These are phyloP conservation scores for Fusarium torreyae DNA, from an alignment of 2,329 filamentous ascomycete genomes.

Conservation along the genomic window DNA sequence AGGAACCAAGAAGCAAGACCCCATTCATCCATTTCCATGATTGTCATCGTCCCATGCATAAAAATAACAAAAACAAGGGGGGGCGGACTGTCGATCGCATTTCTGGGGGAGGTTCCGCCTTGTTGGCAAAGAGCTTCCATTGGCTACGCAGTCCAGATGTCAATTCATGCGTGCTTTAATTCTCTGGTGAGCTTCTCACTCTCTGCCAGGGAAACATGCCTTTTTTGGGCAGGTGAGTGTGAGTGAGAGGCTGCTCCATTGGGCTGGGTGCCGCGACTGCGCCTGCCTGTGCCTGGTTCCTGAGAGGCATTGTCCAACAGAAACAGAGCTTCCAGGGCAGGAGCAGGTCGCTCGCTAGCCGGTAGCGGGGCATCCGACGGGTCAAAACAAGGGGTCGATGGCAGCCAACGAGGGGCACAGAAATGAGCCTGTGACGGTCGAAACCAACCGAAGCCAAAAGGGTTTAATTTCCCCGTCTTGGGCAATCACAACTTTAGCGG, in stretches of 20 bases:
- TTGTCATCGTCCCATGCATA: constrained; percentile 13
- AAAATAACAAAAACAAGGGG: constrained; percentile 30
- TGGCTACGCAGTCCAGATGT: constrained; percentile 1
- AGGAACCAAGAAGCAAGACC: constrained; percentile 24
- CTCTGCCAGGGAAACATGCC: constrained; percentile 15
- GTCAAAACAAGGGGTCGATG: constrained; percentile 25
- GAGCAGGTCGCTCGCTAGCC: constrained; percentile 8
- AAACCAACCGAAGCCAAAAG: constrained; percentile 19
- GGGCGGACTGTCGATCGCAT: constrained; percentile 34
- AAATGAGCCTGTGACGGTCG: constrained; percentile 20
- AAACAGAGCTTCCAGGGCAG: constrained; percentile 3
- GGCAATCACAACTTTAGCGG: constrained; percentile 16
- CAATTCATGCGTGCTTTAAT: constrained; percentile 7
- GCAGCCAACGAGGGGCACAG: constrained; percentile 19
- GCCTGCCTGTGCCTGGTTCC: constrained; percentile 8
- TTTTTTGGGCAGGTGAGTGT: constrained; percentile 36
- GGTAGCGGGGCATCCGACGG: constrained; percentile 25
- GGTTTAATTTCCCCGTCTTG: constrained; percentile 38
- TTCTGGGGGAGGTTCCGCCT: constrained; percentile 23
- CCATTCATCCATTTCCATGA: neutral
- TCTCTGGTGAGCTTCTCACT: neutral
- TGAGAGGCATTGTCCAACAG: constrained; percentile 25
- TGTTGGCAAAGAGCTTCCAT: constrained; percentile 4
- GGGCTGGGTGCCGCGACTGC: constrained; percentile 4
- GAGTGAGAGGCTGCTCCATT: constrained; percentile 8